Base-by-base conservation (phyloP, 2,329 filamentous ascomycete species). In the Calonectria pseudoturangicola region DNA sequence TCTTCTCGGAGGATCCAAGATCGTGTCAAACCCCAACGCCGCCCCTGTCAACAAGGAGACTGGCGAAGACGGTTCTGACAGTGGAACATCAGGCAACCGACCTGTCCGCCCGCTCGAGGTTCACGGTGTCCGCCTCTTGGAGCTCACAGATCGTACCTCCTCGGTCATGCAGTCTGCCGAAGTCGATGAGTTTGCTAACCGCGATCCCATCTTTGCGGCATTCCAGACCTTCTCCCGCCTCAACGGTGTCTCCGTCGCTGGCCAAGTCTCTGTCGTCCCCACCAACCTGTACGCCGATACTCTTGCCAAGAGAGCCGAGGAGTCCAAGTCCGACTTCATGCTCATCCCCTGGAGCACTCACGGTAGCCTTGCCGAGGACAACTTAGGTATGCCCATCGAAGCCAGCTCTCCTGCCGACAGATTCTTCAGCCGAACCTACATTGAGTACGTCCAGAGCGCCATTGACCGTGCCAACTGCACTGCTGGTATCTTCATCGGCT, bases 161-260 rank as follows among this genome's bases (percentile, higher is more conserved):
- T 96, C 95, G 21, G 96, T 98, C 78, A 98, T 98, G 96, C 93
- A 95, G 78, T 95, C 98, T 13, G 93, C 95, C 0, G 95, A 97
- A 80, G 89, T 93, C 3, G 93, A 95, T 47, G 94, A 97, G 62
- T 89, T 92, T 73, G 90, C 90, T 30, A 88, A 90, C 8, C 89
- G 90, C 79, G 96, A 98, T 79, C 95, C 96, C 0, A 93, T 98
- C 4, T 92, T 98, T 68, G 98, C 98, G 81, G 94, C 95, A 0
- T 98, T 98, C 88, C 92, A 94, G 60, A 95, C 95, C 0, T 96
- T 98, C 77, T 95, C 95, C 1, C 93, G 94, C 74, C 90, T 98
- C 48, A 92, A 97, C 81, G 94, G 96, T 74, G 89, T 98, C 1
- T 92, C 95, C 0, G 93, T 96, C 18, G 95, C 94, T 4, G 95